Conservation (phyloP, 495 filamentous ascomycete species). For the Penicillium roqueforti region DNA sequence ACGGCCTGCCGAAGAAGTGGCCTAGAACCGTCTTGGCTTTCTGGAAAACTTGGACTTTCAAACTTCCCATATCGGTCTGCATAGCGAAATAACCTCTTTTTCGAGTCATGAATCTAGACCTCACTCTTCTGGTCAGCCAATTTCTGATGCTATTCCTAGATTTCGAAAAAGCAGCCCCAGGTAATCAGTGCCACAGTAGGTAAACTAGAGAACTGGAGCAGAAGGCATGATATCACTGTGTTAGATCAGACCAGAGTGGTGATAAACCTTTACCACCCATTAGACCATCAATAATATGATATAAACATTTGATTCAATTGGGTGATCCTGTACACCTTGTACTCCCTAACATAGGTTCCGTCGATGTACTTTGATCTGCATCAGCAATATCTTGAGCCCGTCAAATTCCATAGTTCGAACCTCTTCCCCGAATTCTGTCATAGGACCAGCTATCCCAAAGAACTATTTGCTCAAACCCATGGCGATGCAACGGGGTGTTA, state of each 20-base stretch:
- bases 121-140: background rate
- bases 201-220: background rate
- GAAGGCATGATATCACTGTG: background rate
- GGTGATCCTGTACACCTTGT: background rate
- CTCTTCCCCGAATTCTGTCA: background rate
- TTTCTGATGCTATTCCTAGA: background rate
- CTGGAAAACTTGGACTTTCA: slow-evolving; percentile 3
- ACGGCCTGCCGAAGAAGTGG: background rate
- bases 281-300: background rate
- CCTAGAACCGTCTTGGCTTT: background rate
- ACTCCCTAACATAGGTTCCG: background rate
- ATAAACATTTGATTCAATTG: background rate
- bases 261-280: background rate
- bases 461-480: background rate
- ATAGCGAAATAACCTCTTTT: background rate
- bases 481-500: background rate
- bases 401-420: background rate
- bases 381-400: background rate
- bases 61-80: background rate
- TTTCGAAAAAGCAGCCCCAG: background rate
- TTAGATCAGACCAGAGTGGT: background rate
- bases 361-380: background rate
- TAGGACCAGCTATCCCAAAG: background rate
- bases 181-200: background rate
- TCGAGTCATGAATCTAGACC: background rate